Evolutionary conservation across 345 rosid genomes (phyloP).

Genomic region (Moricandia moricandioides): DNA sequence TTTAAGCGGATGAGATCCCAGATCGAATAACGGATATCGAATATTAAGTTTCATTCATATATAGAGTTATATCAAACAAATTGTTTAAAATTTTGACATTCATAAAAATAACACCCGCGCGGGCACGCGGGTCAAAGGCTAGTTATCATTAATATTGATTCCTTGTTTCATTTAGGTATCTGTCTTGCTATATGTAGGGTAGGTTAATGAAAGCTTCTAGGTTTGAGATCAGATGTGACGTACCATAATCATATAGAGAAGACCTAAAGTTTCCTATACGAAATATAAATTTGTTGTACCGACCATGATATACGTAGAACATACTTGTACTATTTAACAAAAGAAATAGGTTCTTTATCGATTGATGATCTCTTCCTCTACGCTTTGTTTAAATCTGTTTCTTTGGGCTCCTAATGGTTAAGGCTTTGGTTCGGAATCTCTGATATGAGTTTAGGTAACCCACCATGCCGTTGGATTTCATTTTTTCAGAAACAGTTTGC

Average conservation of each 20-base stretch:
- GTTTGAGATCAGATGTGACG: slow-evolving; percentile 21
- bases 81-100: too few species aligned
- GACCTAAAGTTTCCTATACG: not conserved
- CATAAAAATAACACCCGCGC: too few species aligned
- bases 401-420: not conserved
- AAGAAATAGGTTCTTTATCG: not conserved
- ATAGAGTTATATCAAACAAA: too few species aligned
- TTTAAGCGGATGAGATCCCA: too few species aligned
- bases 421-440: not conserved
- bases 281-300: not conserved
- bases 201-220: slow-evolving; percentile 2
- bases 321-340: not conserved
- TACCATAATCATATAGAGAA: not conserved
- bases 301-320: not conserved
- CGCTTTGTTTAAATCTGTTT: not conserved
- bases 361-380: not conserved
- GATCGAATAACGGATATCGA: too few species aligned
- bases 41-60: too few species aligned
- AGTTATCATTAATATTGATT: not conserved
- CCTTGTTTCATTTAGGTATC: not conserved
- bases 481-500: not conserved
- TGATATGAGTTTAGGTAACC: not conserved
- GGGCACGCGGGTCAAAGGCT: too few species aligned
- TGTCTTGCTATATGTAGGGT: slow-evolving; percentile 12
- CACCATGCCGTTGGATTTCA: not conserved